Evolutionary conservation across 1,284 basidiomycete genomes (phyloP).

Genomic region (Puccinia brachypodii): DNA sequence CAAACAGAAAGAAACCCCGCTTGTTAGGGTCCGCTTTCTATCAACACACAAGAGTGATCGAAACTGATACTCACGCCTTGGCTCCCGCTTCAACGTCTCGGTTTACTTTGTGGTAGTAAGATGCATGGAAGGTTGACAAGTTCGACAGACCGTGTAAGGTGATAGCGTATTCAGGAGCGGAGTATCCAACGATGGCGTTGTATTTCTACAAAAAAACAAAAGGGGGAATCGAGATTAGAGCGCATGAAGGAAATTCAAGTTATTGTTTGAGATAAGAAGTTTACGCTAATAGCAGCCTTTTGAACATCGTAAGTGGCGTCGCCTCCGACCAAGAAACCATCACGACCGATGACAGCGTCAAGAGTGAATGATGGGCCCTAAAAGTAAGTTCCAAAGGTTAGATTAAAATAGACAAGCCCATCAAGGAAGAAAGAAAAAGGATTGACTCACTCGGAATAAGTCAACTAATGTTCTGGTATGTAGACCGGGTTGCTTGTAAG

Average conservation of each 20-base stretch:
- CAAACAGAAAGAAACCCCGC: neutral
- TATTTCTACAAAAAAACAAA: too few species aligned
- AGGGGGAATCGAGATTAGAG: neutral
- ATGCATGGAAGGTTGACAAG: conserved; percentile 88
- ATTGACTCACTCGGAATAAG: conserved; percentile 77
- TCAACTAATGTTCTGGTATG: conserved; percentile 91
- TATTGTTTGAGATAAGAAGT: neutral
- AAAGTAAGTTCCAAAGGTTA: neutral
- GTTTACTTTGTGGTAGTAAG: conserved; percentile 98
- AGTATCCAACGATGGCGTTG: conserved; percentile 88
- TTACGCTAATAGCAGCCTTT: conserved; percentile 75
- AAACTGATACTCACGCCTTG: conserved; percentile 63
- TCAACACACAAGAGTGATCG: neutral
- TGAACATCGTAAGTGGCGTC: conserved; percentile 97
- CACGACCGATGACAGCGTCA: conserved; percentile 73
- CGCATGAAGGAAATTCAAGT: neutral
- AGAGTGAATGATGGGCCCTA: conserved; percentile 42
- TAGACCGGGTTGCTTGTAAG: conserved; percentile 95
- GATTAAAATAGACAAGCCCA: conserved; percentile 41
- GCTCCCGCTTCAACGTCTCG: conserved; percentile 95
- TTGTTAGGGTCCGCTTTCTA: neutral
- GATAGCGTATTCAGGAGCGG: conserved; percentile 93
- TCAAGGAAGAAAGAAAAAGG: conserved; percentile 44
- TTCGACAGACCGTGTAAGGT: conserved; percentile 94
- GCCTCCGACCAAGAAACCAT: conserved; percentile 94